Percentiles rank a stretch among this genome's conserved stretches.
These are phyloP conservation scores for Clonostachys rosea DNA, from an alignment of 2,329 filamentous ascomycete genomes.

Conservation along the genomic window DNA sequence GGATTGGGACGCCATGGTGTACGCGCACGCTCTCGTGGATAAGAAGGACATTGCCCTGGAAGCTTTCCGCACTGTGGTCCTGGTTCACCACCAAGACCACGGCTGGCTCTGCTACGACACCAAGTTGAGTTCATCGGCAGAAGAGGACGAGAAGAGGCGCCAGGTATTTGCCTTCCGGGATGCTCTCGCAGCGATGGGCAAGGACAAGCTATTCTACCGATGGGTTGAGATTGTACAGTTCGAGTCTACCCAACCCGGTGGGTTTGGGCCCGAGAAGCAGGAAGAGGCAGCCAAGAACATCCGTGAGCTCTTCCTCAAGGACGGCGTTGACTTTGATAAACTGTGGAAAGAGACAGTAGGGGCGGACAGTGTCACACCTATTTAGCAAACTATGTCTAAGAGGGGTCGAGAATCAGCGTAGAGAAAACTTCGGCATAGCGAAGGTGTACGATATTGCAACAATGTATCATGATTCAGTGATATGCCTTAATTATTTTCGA, in stretches of 20 bases:
- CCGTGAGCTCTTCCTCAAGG: slow-evolving; percentile 66
- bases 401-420: no score
- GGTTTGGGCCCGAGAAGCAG: slow-evolving; percentile 73
- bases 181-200: slow-evolving; percentile 67
- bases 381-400: background rate
- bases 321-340: slow-evolving; percentile 77
- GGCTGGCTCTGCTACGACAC: slow-evolving; percentile 62
- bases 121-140: slow-evolving; percentile 43
- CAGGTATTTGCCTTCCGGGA: slow-evolving; percentile 82
- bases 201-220: slow-evolving; percentile 84
- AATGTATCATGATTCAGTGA: background rate
- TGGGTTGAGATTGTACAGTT: slow-evolving; percentile 93
- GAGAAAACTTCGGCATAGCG: no score
- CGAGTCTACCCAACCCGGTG: slow-evolving; percentile 73
- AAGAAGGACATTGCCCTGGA: slow-evolving; percentile 53
- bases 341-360: slow-evolving; percentile 67
- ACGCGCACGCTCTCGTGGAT: slow-evolving; percentile 66
- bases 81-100: slow-evolving; percentile 62
- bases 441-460: background rate
- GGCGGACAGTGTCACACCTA: slow-evolving; percentile 7
- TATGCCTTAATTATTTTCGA: background rate
- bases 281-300: slow-evolving; percentile 68
- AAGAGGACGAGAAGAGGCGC: slow-evolving; percentile 60
- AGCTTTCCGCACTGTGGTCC: slow-evolving; percentile 67
- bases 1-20: slow-evolving; percentile 78